Evolutionary conservation across 2,329 filamentous ascomycete genomes (phyloP), one percentile per base, ranked within the genome.

Genomic region (Monilinia aucupariae): DNA sequence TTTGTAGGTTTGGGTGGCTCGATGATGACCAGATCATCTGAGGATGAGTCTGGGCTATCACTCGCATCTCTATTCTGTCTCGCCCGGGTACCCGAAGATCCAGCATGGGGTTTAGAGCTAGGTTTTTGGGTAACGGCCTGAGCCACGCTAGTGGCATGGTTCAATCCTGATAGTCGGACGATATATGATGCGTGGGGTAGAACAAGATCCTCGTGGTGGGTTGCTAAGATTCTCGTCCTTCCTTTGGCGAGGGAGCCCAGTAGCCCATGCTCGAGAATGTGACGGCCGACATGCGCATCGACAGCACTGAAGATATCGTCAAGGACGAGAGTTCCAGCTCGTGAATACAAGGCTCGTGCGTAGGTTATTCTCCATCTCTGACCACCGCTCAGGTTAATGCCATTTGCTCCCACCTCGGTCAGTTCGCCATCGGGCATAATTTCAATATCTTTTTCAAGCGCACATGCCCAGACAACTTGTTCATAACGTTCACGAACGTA

Each of bases 301-400:
- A 94, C 85, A 17, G 90, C 72, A 71, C 87, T 91, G 74, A 96
- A 92, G 47, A 93, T 90, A 71, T 96, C 91, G 72, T 96, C 91
- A 70, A 94, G 79, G n/a, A 94, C 78, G 4, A 96, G 77, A 65
- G 92, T 86, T 0, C 88, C 86, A 0, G 89, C 89, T 15, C 89
- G 81, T 1, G 89, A 92, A 74, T 94, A 94, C 22, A 94, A 78
- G 0, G 90, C 90, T 53, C 91, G 80, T 1, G 90, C 91, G 68
- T 94, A 85, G 0, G 89, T 90, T 39, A 94, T 82, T 59, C 90
- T 83, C 88, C 90, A 92, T 71, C 90, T 86, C 74, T 96, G 91
- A 0, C 91, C 91, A 66, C 91, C 91, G 65, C 87, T 91, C 5
- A 96, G 78, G 69, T 93, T 92, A 68, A 94, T 90, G 7, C 91